phyloP scores from a whole-genome alignment of 1,284 basidiomycete species.

The Naganishia albida region DNA sequence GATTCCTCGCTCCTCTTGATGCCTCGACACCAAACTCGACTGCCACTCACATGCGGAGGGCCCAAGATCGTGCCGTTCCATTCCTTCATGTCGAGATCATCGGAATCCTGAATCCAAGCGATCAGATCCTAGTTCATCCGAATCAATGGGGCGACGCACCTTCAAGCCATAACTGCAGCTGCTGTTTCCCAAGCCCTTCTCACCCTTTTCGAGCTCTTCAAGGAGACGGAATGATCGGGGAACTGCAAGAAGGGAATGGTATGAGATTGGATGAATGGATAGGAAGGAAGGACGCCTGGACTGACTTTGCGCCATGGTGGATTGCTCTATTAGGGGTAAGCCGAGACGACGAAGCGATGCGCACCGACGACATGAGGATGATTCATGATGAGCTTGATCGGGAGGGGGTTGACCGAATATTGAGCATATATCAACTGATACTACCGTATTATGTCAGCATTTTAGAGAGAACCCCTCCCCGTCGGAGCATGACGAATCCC shows the following conservation, averaged over 20 bases:
- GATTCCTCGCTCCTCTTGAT: too few relatives aligned
- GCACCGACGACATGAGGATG: conserved; percentile 35
- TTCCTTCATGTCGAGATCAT: conserved; percentile 93
- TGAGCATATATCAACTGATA: too few relatives aligned
- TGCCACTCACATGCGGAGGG: conserved; percentile 78
- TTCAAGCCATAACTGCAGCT: conserved; percentile 93
- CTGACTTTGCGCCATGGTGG: conserved; percentile 65
- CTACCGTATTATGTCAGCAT: too few relatives aligned
- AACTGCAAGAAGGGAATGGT: conserved; percentile 60
- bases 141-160: conserved; percentile 40
- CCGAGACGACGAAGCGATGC: too few relatives aligned
- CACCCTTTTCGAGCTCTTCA: conserved; percentile 98
- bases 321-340: too few relatives aligned
- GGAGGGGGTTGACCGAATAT: too few relatives aligned
- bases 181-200: conserved; percentile 98
- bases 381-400: neutral
- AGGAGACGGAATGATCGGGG: conserved; percentile 94
- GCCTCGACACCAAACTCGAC: too few relatives aligned
- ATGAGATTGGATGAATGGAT: conserved; percentile 5
- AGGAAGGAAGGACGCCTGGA: conserved; percentile 8
- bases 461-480: neutral
- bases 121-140: neutral
- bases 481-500: too few relatives aligned
- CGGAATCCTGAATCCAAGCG: conserved; percentile 61
- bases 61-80: conserved; percentile 99